A percentile compares a stretch with the other conserved stretches of the same genome.
These are phyloP conservation scores for Termitomyces sp. DNA, from an alignment of 768 basidiomycete genomes.

Conservation along the genomic window DNA sequence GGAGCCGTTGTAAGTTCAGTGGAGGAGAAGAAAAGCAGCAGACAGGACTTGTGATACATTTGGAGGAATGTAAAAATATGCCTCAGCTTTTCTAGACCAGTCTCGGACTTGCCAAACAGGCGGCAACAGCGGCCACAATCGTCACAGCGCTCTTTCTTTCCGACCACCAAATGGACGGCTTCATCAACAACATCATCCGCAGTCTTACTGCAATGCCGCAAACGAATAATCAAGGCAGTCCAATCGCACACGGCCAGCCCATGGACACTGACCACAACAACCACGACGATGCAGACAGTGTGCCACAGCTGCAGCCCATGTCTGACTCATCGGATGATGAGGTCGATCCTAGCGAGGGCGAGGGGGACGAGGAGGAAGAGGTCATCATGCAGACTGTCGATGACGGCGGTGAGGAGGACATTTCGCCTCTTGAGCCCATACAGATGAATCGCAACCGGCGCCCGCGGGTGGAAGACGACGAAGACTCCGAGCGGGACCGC, in stretches of 20 bases:
- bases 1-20: no score
- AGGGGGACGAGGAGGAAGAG: conserved; percentile 12
- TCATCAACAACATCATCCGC: conserved; percentile 7
- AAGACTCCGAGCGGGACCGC: conserved; percentile 54
- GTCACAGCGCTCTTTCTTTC: background rate
- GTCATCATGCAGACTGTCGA: conserved; percentile 22
- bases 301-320: conserved; percentile 36
- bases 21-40: no score
- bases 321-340: conserved; percentile 28
- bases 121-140: background rate
- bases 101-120: background rate
- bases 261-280: conserved; percentile 1
- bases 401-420: conserved; percentile 21
- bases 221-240: background rate
- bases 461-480: conserved; percentile 55
- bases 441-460: conserved; percentile 38
- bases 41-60: no score
- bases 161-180: conserved; percentile 2
- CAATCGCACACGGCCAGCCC: background rate
- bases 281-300: conserved; percentile 29
- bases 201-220: background rate
- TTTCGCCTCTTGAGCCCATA: conserved; percentile 25
- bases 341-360: conserved; percentile 17
- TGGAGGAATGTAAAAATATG: no score
- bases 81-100: background rate